Percentiles rank a stretch among this genome's conserved stretches.
Conservation (phyloP, 2,329 filamentous ascomycete genomes). For the Colletotrichum orbiculare region DNA sequence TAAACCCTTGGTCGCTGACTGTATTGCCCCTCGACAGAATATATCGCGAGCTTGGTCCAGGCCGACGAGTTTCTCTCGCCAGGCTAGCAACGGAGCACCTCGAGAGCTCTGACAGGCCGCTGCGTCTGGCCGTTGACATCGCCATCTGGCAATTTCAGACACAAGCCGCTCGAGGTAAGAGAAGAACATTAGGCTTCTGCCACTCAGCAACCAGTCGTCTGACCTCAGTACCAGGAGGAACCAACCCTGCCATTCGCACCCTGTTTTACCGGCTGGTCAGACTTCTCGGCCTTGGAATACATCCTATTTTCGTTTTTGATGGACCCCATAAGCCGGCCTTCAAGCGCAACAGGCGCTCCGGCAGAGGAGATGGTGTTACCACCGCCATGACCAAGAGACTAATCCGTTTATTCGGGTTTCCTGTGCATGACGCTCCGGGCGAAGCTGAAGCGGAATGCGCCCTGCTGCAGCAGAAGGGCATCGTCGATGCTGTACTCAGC, state of each 20-base stretch:
- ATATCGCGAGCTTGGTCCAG: constrained; percentile 87
- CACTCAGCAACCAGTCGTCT: neutral
- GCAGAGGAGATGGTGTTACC: constrained; percentile 73
- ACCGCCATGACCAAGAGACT: constrained; percentile 84
- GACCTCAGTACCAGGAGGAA: constrained; percentile 68
- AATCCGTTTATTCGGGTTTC: constrained; percentile 86
- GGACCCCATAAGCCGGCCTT: constrained; percentile 85
- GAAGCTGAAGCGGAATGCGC: constrained; percentile 98
- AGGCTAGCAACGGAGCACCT: constrained; percentile 85
- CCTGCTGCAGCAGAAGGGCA: constrained; percentile 79
- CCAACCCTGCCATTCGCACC: constrained; percentile 89
- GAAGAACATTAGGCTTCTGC: neutral
- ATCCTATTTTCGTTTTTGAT: constrained; percentile 92
- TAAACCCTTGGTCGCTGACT: neutral
- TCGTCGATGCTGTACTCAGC: constrained; percentile 93
- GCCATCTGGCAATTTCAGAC: constrained; percentile 98
- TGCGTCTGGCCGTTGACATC: constrained; percentile 91
- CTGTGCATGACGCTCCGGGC: constrained; percentile 86
- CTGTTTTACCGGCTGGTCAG: constrained; percentile 91
- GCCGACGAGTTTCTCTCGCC: constrained; percentile 81
- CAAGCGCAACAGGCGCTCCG: constrained; percentile 85
- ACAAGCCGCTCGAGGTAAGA: constrained; percentile 78
- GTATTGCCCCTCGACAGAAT: constrained; percentile 66
- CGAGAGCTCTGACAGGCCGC: constrained; percentile 74
- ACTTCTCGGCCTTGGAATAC: constrained; percentile 80